Evolutionary conservation across 192 early-diverging fungal genomes (phyloP).

Genomic region (Globomyces pollinis-pini): DNA sequence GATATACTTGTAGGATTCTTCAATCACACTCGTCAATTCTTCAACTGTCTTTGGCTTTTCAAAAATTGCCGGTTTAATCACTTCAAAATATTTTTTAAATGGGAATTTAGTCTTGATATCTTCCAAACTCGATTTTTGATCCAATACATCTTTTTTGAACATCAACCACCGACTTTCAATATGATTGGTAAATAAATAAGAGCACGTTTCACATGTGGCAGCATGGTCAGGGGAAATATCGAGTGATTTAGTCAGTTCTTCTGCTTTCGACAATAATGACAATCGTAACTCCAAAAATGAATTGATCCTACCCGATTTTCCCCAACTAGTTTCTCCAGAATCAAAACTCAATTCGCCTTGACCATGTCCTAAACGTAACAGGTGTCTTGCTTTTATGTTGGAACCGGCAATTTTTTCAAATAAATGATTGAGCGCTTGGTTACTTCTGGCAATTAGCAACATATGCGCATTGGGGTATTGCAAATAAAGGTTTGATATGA

Average conservation of each 20-base stretch:
- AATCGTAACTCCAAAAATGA: slow-evolving; percentile 82
- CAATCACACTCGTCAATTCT: slow-evolving; percentile 50
- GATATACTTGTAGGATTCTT: slow-evolving; percentile 79
- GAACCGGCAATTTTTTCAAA: slow-evolving; percentile 90
- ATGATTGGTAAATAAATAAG: slow-evolving; percentile 79
- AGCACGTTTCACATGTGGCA: slow-evolving; percentile 85
- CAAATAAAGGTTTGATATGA: slow-evolving; percentile 83
- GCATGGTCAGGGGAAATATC: slow-evolving; percentile 78
- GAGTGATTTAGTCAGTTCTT: slow-evolving; percentile 67
- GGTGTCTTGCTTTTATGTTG: slow-evolving; percentile 89
- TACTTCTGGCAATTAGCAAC: slow-evolving; percentile 89
- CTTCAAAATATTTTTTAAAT: slow-evolving; percentile 64
- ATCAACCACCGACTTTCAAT: slow-evolving; percentile 66
- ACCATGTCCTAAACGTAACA: slow-evolving; percentile 92
- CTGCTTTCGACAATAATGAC: slow-evolving; percentile 66
- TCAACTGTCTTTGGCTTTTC: slow-evolving; percentile 36
- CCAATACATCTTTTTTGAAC: slow-evolving; percentile 6
- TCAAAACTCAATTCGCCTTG: slow-evolving; percentile 61
- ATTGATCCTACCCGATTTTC: slow-evolving; percentile 89
- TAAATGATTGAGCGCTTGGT: slow-evolving; percentile 97
- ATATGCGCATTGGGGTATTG: slow-evolving; percentile 81
- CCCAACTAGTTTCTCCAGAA: slow-evolving; percentile 68
- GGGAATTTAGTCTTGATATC: slow-evolving; percentile 60
- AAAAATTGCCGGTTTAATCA: slow-evolving; percentile 65
- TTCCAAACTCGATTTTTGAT: slow-evolving; percentile 21